Evolutionary conservation across 257 asterid genomes (phyloP), one percentile per base, ranked within the genome.

Genomic region (Linderniella brevidens): DNA sequence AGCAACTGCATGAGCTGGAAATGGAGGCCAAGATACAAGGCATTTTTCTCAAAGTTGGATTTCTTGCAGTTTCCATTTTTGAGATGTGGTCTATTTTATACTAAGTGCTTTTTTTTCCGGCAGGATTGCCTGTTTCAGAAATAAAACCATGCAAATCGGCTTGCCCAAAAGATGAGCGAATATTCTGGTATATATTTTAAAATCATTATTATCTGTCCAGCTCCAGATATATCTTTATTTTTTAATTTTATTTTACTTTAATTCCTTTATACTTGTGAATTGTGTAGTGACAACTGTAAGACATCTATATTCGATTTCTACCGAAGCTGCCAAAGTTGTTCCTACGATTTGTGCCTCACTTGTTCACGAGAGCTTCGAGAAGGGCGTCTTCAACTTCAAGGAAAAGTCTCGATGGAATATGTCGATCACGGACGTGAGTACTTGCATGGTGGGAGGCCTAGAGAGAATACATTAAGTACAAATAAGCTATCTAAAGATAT

Each of bases 351-450:
- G 51, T 88, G 98, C 63, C 77, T 84, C 49, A 61, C 64, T 43
- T 88, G 98, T 61, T 88, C 84, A 59, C 73, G 45, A 55, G 98
- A 88, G 69, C 62, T 88, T 36, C 74, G 93, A 45, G 70, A 55
- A 52, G 94, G 92, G 48, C 37, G 47, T 50, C 58, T 76, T 35
- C 69, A 17, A 35, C 58, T 76, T 35, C 69, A 17, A 35, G 78
- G 79, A 57, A 79, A 60, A 14, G 67, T 58, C 15, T 32, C 29
- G 46, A 39, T 43, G 44, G 18, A 53, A 45, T 73, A 47, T 64
- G 37, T 32, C n/a, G 50, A 57, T 6, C 51, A 11, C 10, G 74
- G 62, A 16, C 53, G 11, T 3, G 52, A 17, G 1, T 78, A 84
- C 67, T 57, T 83, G 71, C 88, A 70, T 48, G 92, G 92, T 47